These are phyloP conservation scores for Xylaria grammica DNA, from an alignment of 495 filamentous ascomycete genomes.

Conservation along the genomic window DNA sequence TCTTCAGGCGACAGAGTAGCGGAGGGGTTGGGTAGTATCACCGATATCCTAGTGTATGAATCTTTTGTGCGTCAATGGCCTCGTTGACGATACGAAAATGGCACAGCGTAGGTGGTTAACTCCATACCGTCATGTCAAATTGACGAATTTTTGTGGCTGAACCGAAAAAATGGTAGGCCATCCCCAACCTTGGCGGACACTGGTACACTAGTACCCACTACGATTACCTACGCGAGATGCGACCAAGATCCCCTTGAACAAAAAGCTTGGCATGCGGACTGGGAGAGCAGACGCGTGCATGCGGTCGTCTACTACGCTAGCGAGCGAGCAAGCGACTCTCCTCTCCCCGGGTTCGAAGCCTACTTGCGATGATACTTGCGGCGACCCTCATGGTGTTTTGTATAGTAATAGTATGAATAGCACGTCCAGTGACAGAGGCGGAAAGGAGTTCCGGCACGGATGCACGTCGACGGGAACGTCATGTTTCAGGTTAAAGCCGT, in stretches of 20 bases:
- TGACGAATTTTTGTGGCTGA: slow-evolving; percentile 3
- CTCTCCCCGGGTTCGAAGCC: slow-evolving; percentile 6
- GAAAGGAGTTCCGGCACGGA: slow-evolving; percentile 16
- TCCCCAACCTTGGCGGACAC: neutral
- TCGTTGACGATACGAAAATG: too few relatives aligned
- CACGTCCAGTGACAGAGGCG: slow-evolving; percentile 12
- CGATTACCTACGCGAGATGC: slow-evolving; percentile 18
- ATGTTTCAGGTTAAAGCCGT: slow-evolving; percentile 21
- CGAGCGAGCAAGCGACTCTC: too few relatives aligned
- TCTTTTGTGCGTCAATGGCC: too few relatives aligned
- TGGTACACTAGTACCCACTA: slow-evolving; percentile 1
- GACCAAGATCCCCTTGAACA: slow-evolving; percentile 12
- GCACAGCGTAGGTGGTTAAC: too few relatives aligned
- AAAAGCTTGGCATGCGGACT: slow-evolving; percentile 24
- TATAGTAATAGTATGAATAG: slow-evolving; percentile 15
- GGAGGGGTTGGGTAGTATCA: too few relatives aligned
- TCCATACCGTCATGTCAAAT: too few relatives aligned
- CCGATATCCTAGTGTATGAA: too few relatives aligned
- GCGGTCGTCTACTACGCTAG: slow-evolving; percentile 9
- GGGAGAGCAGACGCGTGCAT: neutral
- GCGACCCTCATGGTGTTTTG: too few relatives aligned
- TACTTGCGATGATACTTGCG: slow-evolving; percentile 1
- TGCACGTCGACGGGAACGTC: slow-evolving; percentile 19
- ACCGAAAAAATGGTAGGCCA: neutral
- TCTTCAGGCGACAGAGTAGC: too few relatives aligned